Base-by-base conservation (phyloP, 2,329 filamentous ascomycete species). In the Zasmidium angulare region DNA sequence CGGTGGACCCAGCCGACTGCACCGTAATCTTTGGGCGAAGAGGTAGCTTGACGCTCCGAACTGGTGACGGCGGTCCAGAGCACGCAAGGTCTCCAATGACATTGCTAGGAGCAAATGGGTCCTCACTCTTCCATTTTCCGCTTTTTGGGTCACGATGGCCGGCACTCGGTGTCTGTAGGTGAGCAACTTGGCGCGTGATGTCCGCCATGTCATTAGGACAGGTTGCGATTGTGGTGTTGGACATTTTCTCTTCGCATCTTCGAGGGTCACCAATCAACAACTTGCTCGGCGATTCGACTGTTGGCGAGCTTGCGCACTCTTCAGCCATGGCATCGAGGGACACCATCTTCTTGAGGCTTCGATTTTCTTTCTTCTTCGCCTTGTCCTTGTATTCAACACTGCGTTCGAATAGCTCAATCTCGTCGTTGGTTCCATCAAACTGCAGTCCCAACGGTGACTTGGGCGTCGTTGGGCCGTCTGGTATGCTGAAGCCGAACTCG, bases 251-350 rank as follows among this genome's bases (percentile, higher is more conserved):
- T 43, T 49, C 26, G 22, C 20, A 20, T 40, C 46, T 23, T n/a
- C 36, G 20, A 46, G 55, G 46, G 21, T 46, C 20, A 11, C 46
- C 46, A 10, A 29, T 59, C 29, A 56, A 49, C 11, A 48, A 46
- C 24, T 60, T 46, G 40, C 22, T 54, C 7, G 29, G 52, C 23
- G 21, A 40, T 19, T 36, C 31, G 20, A 19, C 4, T 40, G 52
- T 29, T 17, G 24, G 22, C 29, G 23, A 40, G 19, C 14, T 17
- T 36, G 52, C 47, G 23, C 57, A 63, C 31, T 66, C 57, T 20
- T 66, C 55, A 46, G 69, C 65, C 56, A 71, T 53, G 17, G 67
- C 69, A 49, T 70, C 66, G 3, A 71, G 59, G 2, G 69, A 71
- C 12, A 60, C 50, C 62, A 70, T 68, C 22, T 63, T 60, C 49